Conservation (phyloP, 2,329 filamentous ascomycete species). For the Neopestalotiopsis sp. region DNA sequence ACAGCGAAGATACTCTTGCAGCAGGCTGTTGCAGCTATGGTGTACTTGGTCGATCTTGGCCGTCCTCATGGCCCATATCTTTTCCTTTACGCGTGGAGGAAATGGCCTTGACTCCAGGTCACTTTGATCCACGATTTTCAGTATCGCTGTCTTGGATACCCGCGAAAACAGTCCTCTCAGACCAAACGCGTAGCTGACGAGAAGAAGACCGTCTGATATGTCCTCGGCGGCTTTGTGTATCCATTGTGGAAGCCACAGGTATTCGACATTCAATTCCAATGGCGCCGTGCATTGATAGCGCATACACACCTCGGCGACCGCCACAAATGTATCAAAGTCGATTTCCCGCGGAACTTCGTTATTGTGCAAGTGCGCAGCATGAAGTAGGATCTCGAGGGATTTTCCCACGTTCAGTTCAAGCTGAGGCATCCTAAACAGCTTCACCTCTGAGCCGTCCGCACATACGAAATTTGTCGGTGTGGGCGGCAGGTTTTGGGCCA, state of each 20-base stretch:
- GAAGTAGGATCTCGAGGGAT: constrained; percentile 52
- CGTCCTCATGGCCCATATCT: constrained; percentile 52
- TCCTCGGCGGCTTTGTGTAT: constrained; percentile 52
- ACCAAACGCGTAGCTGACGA: constrained; percentile 61
- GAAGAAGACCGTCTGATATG: constrained; percentile 54
- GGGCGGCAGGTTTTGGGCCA: constrained; percentile 35
- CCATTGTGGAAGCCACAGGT: constrained; percentile 59
- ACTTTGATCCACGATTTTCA: constrained; percentile 50
- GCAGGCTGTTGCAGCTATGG: constrained; percentile 47
- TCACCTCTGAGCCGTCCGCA: constrained; percentile 50
- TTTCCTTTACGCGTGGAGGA: constrained; percentile 53
- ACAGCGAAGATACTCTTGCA: constrained; percentile 52
- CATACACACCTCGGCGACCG: constrained; percentile 56
- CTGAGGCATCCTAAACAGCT: constrained; percentile 59
- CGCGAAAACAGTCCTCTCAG: constrained; percentile 53
- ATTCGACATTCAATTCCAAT: constrained; percentile 55
- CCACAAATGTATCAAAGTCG: constrained; percentile 55
- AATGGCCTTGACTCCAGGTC: constrained; percentile 50
- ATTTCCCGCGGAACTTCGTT: constrained; percentile 52
- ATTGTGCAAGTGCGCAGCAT: constrained; percentile 58
- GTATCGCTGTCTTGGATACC: constrained; percentile 54
- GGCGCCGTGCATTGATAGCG: constrained; percentile 58
- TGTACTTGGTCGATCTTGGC: constrained; percentile 58
- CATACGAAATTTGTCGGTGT: constrained; percentile 43
- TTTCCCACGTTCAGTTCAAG: constrained; percentile 48